Conservation (phyloP, 371 early-diverging fungal species). For the Rhizopus arrhizus region DNA sequence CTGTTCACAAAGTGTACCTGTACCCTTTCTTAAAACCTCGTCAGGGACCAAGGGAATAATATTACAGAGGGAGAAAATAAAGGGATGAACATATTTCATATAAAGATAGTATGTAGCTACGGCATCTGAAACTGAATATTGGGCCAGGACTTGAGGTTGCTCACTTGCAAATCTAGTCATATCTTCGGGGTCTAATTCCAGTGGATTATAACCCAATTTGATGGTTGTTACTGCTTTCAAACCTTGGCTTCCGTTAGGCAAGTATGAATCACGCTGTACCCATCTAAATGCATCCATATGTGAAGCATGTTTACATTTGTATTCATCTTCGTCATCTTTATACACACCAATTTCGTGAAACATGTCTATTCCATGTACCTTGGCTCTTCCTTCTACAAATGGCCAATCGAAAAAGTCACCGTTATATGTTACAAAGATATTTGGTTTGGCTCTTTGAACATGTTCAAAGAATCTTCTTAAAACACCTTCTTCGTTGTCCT, state of each 20-base stretch:
- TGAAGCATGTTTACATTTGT: constrained; percentile 85
- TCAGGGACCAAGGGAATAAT: constrained; percentile 98
- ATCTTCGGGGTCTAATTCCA: constrained; percentile 99
- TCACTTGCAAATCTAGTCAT: constrained; percentile 97
- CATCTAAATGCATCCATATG: constrained; percentile 99
- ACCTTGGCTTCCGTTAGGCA: constrained; percentile 98
- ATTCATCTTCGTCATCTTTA: constrained; percentile 83
- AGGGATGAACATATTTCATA: constrained; percentile 99
- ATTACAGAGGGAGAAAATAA: constrained; percentile 99
- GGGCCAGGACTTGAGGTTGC: constrained; percentile 95
- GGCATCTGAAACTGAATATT: constrained; percentile 99
- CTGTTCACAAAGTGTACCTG: constrained; percentile 98
- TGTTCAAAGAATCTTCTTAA: constrained; percentile 93
- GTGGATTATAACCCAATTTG: constrained; percentile 98
- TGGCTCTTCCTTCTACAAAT: constrained; percentile 92
- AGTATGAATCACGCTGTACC: constrained; percentile 99
- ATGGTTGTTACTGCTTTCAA: constrained; percentile 95
- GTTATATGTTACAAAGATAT: constrained; percentile 98
- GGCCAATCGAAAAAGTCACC: constrained; percentile 99
- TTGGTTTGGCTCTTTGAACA: constrained; percentile 86
- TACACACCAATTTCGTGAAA: constrained; percentile 83
- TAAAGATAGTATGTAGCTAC: constrained; percentile 99
- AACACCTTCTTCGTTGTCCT: constrained; percentile 84
- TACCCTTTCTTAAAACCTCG: constrained; percentile 96
- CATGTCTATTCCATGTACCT: constrained; percentile 83